Evolutionary conservation across 768 basidiomycete species (phyloP), one percentile per base, ranked within the genome.

Genomic region (Trametes villosa): DNA sequence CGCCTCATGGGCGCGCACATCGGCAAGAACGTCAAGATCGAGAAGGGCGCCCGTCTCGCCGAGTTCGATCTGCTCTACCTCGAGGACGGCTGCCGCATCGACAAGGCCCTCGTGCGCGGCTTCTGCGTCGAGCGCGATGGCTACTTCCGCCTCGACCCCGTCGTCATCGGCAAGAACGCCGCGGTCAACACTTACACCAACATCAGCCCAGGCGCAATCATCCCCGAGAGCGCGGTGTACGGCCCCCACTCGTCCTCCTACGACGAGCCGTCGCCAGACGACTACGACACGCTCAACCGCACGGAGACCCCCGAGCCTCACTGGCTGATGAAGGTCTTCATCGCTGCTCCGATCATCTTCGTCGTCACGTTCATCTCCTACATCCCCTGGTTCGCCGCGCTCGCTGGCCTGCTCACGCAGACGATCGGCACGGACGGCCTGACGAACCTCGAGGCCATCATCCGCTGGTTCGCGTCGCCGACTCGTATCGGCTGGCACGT

Each of bases 41-140:
- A 76, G 46, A 71, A 76, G 40, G 68, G 66, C n/a, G 76, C 77
- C 0, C 70, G 64, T n/a, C 70, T 82, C 3, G 77, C 74, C 34
- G 81, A 82, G 67, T 77, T 67, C 67, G 81, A 82, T 57, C 70
- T 82, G n/a, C 66, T 82, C 27, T 75, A 73, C 8, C 64, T 81
- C 42, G 65, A 73, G 34, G 79, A 82, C 63, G 80, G 76, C 8
- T 79, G 78, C 55, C 74, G 75, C n/a, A 70, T 82, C 41, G 79
- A 81, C 58, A 72, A 70, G 24, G 67, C 77, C 0, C 68, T 76
- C 3, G 66, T 81, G 13, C 76, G 80, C 13, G 79, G 77, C 13
- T 81, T 82, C 63, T 75, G 76, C 46, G 78, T 81, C 6, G 81
- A 82, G 64, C 70, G 76, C 20, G 77, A 81, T 54, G 79, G 80